Conservation (phyloP, 225 moss, liverwort and hornwort genomes). For the Lunularia cruciata region DNA sequence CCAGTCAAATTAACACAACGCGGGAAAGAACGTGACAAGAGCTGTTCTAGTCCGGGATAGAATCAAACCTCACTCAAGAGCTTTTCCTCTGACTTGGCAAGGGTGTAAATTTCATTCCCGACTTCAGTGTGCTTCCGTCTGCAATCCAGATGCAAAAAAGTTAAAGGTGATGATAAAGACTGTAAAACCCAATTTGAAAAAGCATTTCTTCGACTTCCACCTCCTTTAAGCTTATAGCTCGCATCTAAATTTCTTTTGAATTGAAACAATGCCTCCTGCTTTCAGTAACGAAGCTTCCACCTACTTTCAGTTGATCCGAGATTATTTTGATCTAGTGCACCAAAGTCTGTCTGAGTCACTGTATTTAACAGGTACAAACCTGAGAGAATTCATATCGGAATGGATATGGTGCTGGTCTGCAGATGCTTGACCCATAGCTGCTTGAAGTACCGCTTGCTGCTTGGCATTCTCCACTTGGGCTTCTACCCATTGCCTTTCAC, state of each 20-base stretch:
- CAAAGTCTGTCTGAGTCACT: no score
- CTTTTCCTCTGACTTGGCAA: conserved; percentile 74
- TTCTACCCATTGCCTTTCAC: conserved; percentile 99
- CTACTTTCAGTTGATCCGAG: no score
- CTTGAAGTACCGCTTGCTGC: conserved; percentile 79
- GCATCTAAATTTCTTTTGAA: not conserved
- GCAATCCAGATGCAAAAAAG: no score
- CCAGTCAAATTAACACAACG: not conserved
- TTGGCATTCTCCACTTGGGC: conserved; percentile 93
- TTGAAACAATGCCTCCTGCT: no score
- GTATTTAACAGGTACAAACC: conserved; percentile 36
- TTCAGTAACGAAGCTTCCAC: no score
- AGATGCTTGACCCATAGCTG: conserved; percentile 75
- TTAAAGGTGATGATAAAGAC: no score
- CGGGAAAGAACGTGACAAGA: not conserved
- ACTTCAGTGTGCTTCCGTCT: conserved; percentile 83
- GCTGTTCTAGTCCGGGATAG: not conserved
- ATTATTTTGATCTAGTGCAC: no score
- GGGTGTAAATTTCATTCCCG: conserved; percentile 66
- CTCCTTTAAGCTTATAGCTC: not conserved
- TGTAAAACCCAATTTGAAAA: no score
- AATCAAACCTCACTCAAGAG: conserved; percentile 63
- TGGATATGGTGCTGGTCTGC: conserved; percentile 81
- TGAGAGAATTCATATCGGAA: conserved; percentile 73
- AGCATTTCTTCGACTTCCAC: no score